Evolutionary conservation across 2,329 filamentous ascomycete genomes (phyloP).

Genomic region (Paraconiothyrium brasiliense): DNA sequence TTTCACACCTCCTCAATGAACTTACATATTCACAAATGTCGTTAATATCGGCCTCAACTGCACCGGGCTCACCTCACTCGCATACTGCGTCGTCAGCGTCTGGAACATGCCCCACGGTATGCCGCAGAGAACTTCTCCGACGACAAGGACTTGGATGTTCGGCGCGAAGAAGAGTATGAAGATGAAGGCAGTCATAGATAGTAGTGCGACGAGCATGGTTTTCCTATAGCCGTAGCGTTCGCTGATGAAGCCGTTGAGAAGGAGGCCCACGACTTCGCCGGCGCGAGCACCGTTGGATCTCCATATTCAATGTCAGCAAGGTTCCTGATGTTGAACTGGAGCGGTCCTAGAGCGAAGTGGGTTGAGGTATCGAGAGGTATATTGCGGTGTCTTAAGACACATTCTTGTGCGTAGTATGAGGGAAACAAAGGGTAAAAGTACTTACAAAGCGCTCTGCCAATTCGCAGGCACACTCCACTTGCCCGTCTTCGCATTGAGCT

Average conservation of each 20-base stretch:
- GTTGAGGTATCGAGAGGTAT: too few species aligned
- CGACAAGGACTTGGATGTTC: constrained; percentile 52
- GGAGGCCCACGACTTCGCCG: constrained; percentile 55
- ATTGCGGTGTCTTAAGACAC: too few species aligned
- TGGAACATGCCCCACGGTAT: constrained; percentile 58
- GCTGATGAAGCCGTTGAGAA: constrained; percentile 55
- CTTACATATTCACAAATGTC: constrained; percentile 73
- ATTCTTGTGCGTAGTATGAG: too few species aligned
- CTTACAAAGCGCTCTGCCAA: constrained; percentile 56
- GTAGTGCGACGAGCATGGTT: constrained; percentile 54
- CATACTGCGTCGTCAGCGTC: constrained; percentile 57
- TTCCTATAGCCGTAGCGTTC: constrained; percentile 56
- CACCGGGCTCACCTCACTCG: constrained; percentile 71
- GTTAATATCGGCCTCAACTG: constrained; percentile 64
- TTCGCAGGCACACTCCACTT: constrained; percentile 51
- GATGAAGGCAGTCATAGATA: constrained; percentile 52
- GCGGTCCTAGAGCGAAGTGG: too few species aligned
- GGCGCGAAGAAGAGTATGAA: constrained; percentile 58
- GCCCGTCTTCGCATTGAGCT: constrained; percentile 43
- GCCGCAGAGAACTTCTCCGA: constrained; percentile 56
- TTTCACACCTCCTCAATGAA: not conserved
- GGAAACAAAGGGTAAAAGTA: too few species aligned
- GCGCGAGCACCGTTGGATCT: constrained; percentile 55
- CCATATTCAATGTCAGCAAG: not conserved
- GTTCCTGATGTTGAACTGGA: not conserved